Conservation (phyloP, 2,329 filamentous ascomycete species). For the Dryadomyces sulphureus region DNA sequence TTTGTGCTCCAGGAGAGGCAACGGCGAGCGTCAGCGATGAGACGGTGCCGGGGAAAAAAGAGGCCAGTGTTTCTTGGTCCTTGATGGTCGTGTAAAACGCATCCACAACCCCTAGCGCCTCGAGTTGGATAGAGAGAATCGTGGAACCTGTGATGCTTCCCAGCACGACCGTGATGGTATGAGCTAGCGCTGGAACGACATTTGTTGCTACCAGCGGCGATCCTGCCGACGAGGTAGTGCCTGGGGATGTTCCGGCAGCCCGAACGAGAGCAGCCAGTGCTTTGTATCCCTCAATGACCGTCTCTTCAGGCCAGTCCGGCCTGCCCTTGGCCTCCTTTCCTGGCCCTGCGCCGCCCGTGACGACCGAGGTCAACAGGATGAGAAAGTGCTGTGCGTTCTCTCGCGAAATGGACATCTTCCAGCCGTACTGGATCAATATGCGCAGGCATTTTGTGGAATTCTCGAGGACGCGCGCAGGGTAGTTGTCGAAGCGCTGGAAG, state of each 20-base stretch:
- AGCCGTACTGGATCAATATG: constrained; percentile 62
- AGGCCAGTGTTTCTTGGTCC: constrained; percentile 62
- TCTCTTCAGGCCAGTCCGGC: constrained; percentile 52
- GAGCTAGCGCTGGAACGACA: constrained; percentile 64
- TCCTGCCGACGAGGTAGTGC: constrained; percentile 9
- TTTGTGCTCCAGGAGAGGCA: constrained; percentile 47
- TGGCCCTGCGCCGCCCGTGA: constrained; percentile 54
- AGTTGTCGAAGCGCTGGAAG: constrained; percentile 58
- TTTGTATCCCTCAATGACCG: constrained; percentile 53
- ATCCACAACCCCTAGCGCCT: constrained; percentile 51
- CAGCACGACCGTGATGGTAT: constrained; percentile 66
- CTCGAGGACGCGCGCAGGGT: constrained; percentile 61
- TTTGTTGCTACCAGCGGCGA: constrained; percentile 37
- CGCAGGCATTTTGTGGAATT: constrained; percentile 60
- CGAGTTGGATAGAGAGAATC: constrained; percentile 54
- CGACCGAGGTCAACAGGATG: constrained; percentile 68
- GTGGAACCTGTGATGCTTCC: constrained; percentile 53
- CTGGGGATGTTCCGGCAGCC: constrained; percentile 27
- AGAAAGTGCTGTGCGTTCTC: constrained; percentile 72
- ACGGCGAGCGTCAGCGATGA: constrained; percentile 67
- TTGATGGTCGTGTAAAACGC: constrained; percentile 48
- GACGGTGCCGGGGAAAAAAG: constrained; percentile 75
- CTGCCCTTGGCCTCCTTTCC: constrained; percentile 17
- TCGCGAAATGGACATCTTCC: constrained; percentile 56
- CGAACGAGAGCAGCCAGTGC: constrained; percentile 54